Base-by-base conservation (phyloP, 139 green algal species). In the Spirogloea muscicola region DNA sequence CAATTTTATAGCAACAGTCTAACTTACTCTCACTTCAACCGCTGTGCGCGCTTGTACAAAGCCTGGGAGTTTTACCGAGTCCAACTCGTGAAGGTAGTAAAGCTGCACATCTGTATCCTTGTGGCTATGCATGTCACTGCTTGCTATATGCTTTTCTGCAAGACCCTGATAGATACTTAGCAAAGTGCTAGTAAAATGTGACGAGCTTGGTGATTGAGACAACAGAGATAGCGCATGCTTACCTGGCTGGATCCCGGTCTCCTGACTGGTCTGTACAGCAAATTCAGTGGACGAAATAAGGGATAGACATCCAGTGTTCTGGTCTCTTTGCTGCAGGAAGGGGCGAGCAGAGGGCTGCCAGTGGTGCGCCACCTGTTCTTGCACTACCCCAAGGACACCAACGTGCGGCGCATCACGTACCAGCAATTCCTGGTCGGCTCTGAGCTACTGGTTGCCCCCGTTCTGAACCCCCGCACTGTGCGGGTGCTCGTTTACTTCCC, bases 341-440 rank as follows among this genome's bases (percentile, higher is more conserved):
- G 55, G 1, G 21, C 41, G 38, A 16, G n/a, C 3, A 64, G 29
- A 5, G 76, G 76, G 2, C n/a, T 73, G 33, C 76, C 76, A 6
- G 21, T 83, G 18, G 64, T 68, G 59, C 68, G 76, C 1, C 42
- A 69, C 58, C 39, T 66, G 43, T 74, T 75, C 21, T 48, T 83
- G 60, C 68, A 83, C 68, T 83, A 79, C 76, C 37, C 76, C 1
- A 55, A 55, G 46, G 46, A 55, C 46, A 55, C 21, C 27, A 13
- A 13, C 7, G 18, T 60, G 10, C 59, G 10, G 16, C 41, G 10
- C 13, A 25, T 60, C 21, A 13, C 60, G 10, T 69, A 60, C 4
- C n/a, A 27, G 6, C 74, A 82, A 43, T 82, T 82, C 68, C 55
- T 82, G 44, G 4, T 82, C 29, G 74, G 74, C 29, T 39, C 27